Evolutionary conservation across 1,139 yeast species (phyloP), one percentile per base, ranked within the genome.

Genomic region (Scheffersomyces quercinus): DNA sequence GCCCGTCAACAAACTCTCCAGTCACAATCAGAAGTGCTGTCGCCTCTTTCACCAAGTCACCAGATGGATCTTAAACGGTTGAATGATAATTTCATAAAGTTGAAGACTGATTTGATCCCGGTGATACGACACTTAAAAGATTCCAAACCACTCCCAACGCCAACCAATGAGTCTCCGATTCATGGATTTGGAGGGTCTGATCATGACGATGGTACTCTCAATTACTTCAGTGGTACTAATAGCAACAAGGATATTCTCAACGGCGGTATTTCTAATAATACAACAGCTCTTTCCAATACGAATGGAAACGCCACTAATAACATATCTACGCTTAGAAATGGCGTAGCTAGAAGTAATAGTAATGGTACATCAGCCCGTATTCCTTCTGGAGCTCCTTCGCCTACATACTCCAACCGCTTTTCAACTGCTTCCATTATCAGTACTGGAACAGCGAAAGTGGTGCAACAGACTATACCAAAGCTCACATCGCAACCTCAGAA

Each of bases 91-190:
- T 76, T 79, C 53, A 64, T 64, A 38, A 72, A 75, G 52, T 61
- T 80, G 47, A 74, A 76, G 46, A 74, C 79, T 29, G 85, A 80
- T 44, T 64, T 80, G 52, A 67, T 77, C 36, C 84, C 84, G 0
- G 72, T 79, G 28, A 67, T 79, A 29, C 68, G 80, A 44, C 65
- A 76, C 36, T 59, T 78, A 13, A 79, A 80, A 48, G 83, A 79
- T 46, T 68, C 73, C 29, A 79, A 80, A 54, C 84, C 84, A 3
- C 64, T 80, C 33, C 85, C 85, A 0, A 76, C 82, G 0, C 84
- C 85, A 3, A 76, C 80, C 1, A 52, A 73, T 34, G 78, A 52
- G 37, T 31, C 35, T 5, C 37, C 37, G 12, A 10, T 20, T 9
- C 15, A 14, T 9, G 24, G 37, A 10, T 7, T 13, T 35, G 20